Base-by-base conservation (phyloP, 1,284 basidiomycete species). In the Vanrija humicola region DNA sequence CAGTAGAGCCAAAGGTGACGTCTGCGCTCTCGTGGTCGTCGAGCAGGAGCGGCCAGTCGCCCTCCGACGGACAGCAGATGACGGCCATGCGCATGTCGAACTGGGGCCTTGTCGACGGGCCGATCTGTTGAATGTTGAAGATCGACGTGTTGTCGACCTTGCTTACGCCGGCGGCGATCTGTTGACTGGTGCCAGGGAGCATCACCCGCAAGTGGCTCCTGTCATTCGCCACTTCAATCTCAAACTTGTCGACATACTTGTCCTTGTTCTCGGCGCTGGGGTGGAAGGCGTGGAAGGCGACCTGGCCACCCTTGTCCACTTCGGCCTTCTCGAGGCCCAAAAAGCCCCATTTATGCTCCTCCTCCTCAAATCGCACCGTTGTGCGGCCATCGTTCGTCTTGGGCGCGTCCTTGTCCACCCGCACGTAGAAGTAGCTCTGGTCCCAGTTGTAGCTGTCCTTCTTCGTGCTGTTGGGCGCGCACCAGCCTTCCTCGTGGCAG, bases 11-110 rank as follows among this genome's bases (percentile, higher is more conserved):
- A 53, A 72, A 76, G 16, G 64, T 62, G n/a, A 72, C 64, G 56
- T 76, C 73, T 12, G 74, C 67, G 2, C 65, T 61, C 59, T 74
- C 73, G 58, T 65, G 69, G 58, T 77, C 76, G 53, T 77, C 76
- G 16, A 69, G 60, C 10, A 75, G 55, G 38, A 77, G 62, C 28
- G 76, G 76, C 76, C 76, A 77, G 40, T 72, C 69, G 4, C 70
- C 69, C 49, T 68, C 65, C 5, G 63, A 63, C 16, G 66, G 66
- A 58, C 76, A 77, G 56, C 76, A 77, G 3, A 76, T 61, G 34
- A 74, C 62, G n/a, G 63, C 71, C 54, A 77, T 62, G 25, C 74
- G 63, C 61, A 72, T 64, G 51, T 76, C 71, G 49, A 66, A 72
- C 2, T 52, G 55, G 3, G 62, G 48, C 19, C 52, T 46, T 4